Base-by-base conservation (phyloP, 306 rosid genomes). In the Begonia loranthoides region DNA sequence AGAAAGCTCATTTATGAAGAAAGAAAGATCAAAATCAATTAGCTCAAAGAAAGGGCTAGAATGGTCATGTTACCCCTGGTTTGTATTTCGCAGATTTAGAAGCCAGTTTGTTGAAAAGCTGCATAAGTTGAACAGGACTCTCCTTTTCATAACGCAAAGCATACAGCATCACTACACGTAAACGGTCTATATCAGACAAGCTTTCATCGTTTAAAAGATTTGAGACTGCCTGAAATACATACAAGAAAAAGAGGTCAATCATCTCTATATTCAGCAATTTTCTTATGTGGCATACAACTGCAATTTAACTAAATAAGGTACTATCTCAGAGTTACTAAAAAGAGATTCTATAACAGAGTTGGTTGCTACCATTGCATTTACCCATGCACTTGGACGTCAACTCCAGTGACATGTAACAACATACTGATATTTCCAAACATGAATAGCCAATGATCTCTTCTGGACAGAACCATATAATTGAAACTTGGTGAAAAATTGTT, bases 101-200 rank as follows among this genome's bases (percentile, higher is more conserved):
- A 69, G 94, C 80, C 66, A 84, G 60, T 73, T 80, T 80, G 52
- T 75, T 80, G 68, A 80, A 80, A 70, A 84, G 88, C 77, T 77
- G 88, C 90, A 76, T 87, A 67, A 87, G 75, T 55, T 87, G 87
- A 62, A 87, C 96, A 17, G 94, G 92, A 69, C 92, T 87, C 47
- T 87, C 94, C 74, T 87, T 87, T 73, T 87, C 94, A 56, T 87
- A 83, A 56, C 94, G 87, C 76, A 87, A 74, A 58, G 96, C 92
- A 63, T 87, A 87, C 60, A 87, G 48, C 94, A 87, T 87, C 66
- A 87, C 94, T 57, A 87, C 71, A 13, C 93, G 94, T 54, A 87
- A 61, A 28, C 77, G 74, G 58, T 83, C 92, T 51, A 83, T 57
- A 59, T 87, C 94, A 60, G 85, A 81, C 65, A 84, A 24, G 61